A percentile compares a stretch with the other conserved stretches of the same genome.
phyloP scores from a whole-genome alignment of 2,329 filamentous ascomycete genomes.

The Aquanectria penicillioides region DNA sequence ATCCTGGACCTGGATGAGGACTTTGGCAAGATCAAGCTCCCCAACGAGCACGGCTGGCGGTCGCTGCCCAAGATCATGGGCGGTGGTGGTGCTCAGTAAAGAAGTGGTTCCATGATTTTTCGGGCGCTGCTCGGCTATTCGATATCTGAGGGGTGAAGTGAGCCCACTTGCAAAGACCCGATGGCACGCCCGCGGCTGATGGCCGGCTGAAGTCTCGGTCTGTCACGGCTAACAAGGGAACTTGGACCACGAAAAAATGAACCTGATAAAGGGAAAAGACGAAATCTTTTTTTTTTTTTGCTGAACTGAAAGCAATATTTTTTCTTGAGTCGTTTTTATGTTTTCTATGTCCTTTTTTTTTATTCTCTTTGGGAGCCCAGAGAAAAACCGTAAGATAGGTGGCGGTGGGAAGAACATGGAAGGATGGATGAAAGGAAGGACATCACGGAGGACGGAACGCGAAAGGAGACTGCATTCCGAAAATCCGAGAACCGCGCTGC shows the following conservation, averaged over 20 bases:
- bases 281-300: background rate
- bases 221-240: constrained; percentile 13
- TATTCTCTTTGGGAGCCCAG: constrained; percentile 4
- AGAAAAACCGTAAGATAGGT: constrained; percentile 5
- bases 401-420: constrained; percentile 9
- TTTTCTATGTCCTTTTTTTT: constrained; percentile 6
- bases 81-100: constrained; percentile 46
- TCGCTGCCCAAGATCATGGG: constrained; percentile 61
- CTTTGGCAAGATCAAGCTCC: constrained; percentile 80
- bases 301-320: background rate
- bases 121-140: constrained; percentile 38
- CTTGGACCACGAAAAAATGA: background rate
- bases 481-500: constrained; percentile 24
- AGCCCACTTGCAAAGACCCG: constrained; percentile 27
- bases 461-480: constrained; percentile 2
- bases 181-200: constrained; percentile 26
- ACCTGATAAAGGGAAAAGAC: background rate
- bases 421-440: constrained; percentile 7
- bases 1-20: constrained; percentile 94
- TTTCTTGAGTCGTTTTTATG: background rate
- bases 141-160: constrained; percentile 21
- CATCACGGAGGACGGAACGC: constrained; percentile 19
- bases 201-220: constrained; percentile 26
- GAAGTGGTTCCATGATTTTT: constrained; percentile 24
- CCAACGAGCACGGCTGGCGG: constrained; percentile 63